Percentiles rank a stretch among this genome's conserved stretches.
These are phyloP conservation scores for Conidiobolus incongruus DNA, from an alignment of 371 early-diverging fungal species.

Conservation along the genomic window DNA sequence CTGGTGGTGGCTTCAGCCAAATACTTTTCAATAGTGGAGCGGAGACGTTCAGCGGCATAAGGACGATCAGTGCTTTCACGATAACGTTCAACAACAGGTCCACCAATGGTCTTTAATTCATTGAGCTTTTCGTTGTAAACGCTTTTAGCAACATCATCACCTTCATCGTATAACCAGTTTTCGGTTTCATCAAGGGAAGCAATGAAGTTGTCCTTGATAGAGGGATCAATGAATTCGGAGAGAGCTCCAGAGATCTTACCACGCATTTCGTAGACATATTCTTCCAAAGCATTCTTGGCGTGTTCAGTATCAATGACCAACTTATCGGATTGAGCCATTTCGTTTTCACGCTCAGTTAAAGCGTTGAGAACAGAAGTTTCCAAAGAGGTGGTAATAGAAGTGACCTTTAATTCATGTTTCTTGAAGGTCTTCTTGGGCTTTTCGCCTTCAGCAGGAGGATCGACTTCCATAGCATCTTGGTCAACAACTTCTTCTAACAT, in stretches of 20 bases:
- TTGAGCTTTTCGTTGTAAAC: conserved; percentile 66
- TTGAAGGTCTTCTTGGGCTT: conserved; percentile 59
- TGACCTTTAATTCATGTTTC: conserved; percentile 63
- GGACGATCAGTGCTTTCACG: conserved; percentile 74
- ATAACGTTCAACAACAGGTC: conserved; percentile 57
- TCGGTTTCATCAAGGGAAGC: conserved; percentile 52
- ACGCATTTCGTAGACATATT: conserved; percentile 94
- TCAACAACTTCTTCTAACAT: conserved; percentile 71
- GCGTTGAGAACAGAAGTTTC: conserved; percentile 25
- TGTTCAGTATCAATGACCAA: conserved; percentile 85
- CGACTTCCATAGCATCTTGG: conserved; percentile 34
- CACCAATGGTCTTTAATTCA: conserved; percentile 58
- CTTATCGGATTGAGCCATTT: conserved; percentile 68
- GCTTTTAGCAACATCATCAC: conserved; percentile 76
- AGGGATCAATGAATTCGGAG: conserved; percentile 46
- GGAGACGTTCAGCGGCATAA: conserved; percentile 49
- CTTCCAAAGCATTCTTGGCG: conserved; percentile 86
- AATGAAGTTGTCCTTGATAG: conserved; percentile 42
- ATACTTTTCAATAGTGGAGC: conserved; percentile 48
- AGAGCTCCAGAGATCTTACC: conserved; percentile 58
- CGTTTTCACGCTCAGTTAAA: conserved; percentile 53
- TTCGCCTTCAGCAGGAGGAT: conserved; percentile 5
- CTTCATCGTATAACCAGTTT: conserved; percentile 95
- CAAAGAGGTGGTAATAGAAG: conserved; percentile 29
- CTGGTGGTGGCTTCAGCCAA: conserved; percentile 39